These are phyloP conservation scores for Xylaria castorea DNA, from an alignment of 495 filamentous ascomycete genomes.

Conservation along the genomic window DNA sequence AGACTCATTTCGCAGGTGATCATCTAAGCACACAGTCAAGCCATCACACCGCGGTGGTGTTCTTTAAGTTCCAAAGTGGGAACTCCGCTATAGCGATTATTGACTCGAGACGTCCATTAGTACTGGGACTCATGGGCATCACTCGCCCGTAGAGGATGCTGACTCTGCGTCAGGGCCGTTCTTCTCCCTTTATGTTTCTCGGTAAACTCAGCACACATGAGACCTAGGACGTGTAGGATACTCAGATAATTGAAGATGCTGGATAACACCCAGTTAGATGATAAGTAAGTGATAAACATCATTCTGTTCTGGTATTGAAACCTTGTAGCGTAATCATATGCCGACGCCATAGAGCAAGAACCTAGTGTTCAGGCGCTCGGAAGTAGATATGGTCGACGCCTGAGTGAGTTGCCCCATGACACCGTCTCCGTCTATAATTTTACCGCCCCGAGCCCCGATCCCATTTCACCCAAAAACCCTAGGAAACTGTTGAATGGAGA, in stretches of 20 bases:
- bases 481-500: constrained; percentile 21
- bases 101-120: background rate
- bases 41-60: background rate
- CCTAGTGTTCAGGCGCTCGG: constrained; percentile 7
- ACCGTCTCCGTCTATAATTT: constrained; percentile 16
- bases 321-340: constrained; percentile 6
- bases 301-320: constrained; percentile 1
- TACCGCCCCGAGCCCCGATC: background rate
- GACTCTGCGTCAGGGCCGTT: background rate
- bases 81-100: background rate
- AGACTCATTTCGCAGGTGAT: background rate
- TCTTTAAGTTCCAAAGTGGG: background rate
- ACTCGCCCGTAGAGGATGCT: background rate
- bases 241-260: background rate
- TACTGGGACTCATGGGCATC: background rate
- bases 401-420: constrained; percentile 14
- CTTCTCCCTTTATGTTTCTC: background rate
- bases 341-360: constrained; percentile 13
- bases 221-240: background rate
- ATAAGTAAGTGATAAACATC: constrained; percentile 8
- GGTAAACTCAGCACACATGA: background rate
- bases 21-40: background rate
- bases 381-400: constrained; percentile 9
- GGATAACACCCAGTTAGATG: background rate
- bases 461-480: background rate